Conservation (phyloP, 495 filamentous ascomycete genomes). For the Penicillium ochrochloron region DNA sequence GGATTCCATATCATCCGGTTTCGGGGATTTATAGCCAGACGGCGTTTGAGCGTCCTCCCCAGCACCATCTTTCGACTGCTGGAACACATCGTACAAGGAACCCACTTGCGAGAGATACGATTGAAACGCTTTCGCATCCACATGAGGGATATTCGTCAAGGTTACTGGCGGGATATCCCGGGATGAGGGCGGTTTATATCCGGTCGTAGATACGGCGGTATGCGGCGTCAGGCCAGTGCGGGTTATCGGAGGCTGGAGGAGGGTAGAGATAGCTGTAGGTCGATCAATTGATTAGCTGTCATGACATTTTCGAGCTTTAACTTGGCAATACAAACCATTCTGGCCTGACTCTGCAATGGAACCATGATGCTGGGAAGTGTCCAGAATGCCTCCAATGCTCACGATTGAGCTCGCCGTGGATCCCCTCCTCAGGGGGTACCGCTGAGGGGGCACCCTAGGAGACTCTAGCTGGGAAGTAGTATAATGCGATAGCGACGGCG, state of each 20-base stretch:
- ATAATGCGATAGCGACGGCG: constrained; percentile 61
- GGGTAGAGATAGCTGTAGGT: constrained; percentile 79
- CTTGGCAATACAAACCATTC: constrained; percentile 62
- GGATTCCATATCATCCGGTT: constrained; percentile 42
- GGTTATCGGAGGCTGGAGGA: constrained; percentile 87
- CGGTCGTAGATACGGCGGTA: constrained; percentile 64
- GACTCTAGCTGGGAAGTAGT: constrained; percentile 57
- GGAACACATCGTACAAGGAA: constrained; percentile 79
- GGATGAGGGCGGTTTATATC: constrained; percentile 82
- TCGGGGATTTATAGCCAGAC: constrained; percentile 40
- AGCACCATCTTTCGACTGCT: constrained; percentile 69
- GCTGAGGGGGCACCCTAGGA: constrained; percentile 46
- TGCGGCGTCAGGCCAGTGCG: constrained; percentile 84
- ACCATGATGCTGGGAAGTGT: constrained; percentile 62
- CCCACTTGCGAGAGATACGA: constrained; percentile 84
- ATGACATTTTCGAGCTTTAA: background rate
- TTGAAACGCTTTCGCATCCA: constrained; percentile 79
- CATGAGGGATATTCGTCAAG: constrained; percentile 83
- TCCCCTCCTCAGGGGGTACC: constrained; percentile 65
- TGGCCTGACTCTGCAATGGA: constrained; percentile 76
- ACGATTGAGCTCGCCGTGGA: constrained; percentile 87
- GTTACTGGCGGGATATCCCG: constrained; percentile 94
- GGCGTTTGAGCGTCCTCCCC: constrained; percentile 55
- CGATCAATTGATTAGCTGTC: constrained; percentile 16
- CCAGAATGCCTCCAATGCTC: constrained; percentile 77